Conservation (phyloP, 2,329 filamentous ascomycete genomes). For the Fusarium sp. region DNA sequence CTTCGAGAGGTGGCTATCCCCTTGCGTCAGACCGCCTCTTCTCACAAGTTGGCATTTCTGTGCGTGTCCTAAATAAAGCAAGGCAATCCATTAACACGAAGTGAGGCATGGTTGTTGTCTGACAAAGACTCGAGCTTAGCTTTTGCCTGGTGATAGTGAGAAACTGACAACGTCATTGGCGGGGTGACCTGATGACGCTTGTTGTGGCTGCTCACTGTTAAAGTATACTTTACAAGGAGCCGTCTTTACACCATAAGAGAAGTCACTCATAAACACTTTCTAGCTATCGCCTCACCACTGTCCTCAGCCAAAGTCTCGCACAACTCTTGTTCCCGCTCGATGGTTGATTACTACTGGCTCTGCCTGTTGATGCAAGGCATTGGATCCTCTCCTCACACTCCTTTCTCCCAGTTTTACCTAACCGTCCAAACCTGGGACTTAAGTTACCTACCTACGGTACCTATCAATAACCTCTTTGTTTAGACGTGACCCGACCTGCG, state of each 20-base stretch:
- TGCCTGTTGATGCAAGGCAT: slow-evolving; percentile 39
- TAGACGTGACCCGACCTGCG: slow-evolving; percentile 31
- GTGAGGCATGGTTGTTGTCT: slow-evolving; percentile 30
- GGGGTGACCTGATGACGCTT: slow-evolving; percentile 49
- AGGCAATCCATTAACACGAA: slow-evolving; percentile 12
- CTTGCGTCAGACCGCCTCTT: slow-evolving; percentile 20
- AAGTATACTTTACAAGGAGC: background rate
- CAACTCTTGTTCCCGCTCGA: slow-evolving; percentile 40
- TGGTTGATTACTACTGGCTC: slow-evolving; percentile 42
- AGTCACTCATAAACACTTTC: slow-evolving; percentile 10
- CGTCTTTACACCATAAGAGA: fast-evolving
- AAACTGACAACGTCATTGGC: slow-evolving; percentile 52
- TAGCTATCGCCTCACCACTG: slow-evolving; percentile 36
- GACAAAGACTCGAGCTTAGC: slow-evolving; percentile 27
- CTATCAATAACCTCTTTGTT: slow-evolving; percentile 29
- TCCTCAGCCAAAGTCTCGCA: slow-evolving; percentile 29
- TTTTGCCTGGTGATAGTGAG: slow-evolving; percentile 13
- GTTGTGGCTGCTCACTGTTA: slow-evolving; percentile 24
- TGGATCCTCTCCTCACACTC: slow-evolving; percentile 30
- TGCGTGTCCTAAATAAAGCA: slow-evolving; percentile 2
- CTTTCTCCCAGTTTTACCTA: slow-evolving; percentile 34
- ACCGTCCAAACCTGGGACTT: slow-evolving; percentile 1
- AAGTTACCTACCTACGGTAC: slow-evolving; percentile 13
- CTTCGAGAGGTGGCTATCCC: background rate
- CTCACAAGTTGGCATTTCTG: slow-evolving; percentile 1